Evolutionary conservation across 2,329 filamentous ascomycete genomes (phyloP).

Genomic region (Cladosporium halotolerans): DNA sequence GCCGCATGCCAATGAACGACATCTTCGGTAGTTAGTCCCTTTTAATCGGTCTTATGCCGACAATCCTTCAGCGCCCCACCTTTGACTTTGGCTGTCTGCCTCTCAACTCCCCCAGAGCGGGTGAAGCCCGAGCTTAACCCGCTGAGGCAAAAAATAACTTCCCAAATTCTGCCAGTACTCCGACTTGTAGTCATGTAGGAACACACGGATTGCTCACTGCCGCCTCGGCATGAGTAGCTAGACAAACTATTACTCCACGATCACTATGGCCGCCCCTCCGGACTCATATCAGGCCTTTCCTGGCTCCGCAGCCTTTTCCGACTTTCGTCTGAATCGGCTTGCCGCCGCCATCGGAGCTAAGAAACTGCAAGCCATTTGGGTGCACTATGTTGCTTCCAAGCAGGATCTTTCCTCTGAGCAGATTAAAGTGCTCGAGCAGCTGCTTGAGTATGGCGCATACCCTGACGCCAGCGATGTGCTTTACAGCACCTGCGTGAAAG

Average conservation of each 20-base stretch:
- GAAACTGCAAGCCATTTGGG: slow-evolving; percentile 44
- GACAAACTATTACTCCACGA: not conserved
- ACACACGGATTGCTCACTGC: slow-evolving; percentile 9
- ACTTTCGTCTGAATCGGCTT: slow-evolving; percentile 43
- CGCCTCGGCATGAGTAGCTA: slow-evolving; percentile 8
- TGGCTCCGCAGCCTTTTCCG: slow-evolving; percentile 50
- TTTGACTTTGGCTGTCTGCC: not conserved
- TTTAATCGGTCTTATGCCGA: not conserved
- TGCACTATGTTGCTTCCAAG: slow-evolving; percentile 46
- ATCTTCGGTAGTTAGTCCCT: no score
- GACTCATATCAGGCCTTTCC: slow-evolving; percentile 40
- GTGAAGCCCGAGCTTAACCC: not conserved
- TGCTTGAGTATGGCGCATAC: slow-evolving; percentile 55
- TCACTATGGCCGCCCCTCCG: slow-evolving; percentile 15
- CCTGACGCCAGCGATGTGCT: slow-evolving; percentile 42
- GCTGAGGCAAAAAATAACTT: slow-evolving; percentile 1
- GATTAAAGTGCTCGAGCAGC: slow-evolving; percentile 49
- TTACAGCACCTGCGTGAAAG: slow-evolving; percentile 40
- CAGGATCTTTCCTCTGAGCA: slow-evolving; percentile 38
- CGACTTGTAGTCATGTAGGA: slow-evolving; percentile 10
- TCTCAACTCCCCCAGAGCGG: slow-evolving; percentile 2
- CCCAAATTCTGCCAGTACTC: slow-evolving; percentile 8
- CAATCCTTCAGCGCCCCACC: not conserved
- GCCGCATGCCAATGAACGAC: no score
- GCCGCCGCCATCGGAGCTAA: slow-evolving; percentile 41